A percentile compares a stretch with the other conserved stretches of the same genome.
These are phyloP conservation scores for Pythium phragmiticola DNA, from an alignment of 352 stramenopile genomes.

Conservation along the genomic window DNA sequence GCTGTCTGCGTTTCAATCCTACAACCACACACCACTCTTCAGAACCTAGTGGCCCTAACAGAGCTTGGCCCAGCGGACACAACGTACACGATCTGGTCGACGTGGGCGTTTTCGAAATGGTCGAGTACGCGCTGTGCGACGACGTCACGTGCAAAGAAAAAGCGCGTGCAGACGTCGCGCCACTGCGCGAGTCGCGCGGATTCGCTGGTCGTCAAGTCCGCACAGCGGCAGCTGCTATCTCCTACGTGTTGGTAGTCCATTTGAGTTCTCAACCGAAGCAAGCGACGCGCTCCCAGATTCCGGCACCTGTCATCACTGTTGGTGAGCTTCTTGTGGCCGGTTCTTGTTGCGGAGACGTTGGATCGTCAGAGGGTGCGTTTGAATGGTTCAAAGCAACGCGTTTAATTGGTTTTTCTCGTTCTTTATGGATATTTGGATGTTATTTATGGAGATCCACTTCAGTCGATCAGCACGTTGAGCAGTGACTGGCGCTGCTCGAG, in stretches of 20 bases:
- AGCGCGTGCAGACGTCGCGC: conserved; percentile 55
- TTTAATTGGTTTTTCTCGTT: background rate
- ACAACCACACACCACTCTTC: background rate
- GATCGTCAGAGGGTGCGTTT: background rate
- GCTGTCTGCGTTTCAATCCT: conserved; percentile 20
- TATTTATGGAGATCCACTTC: conserved; percentile 18
- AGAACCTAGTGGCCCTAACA: background rate
- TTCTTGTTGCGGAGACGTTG: background rate
- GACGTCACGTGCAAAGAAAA: conserved; percentile 62
- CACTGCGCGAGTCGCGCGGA: conserved; percentile 41
- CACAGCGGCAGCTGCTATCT: conserved; percentile 38
- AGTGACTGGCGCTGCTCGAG: conserved; percentile 74
- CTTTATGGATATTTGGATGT: background rate
- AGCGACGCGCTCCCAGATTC: too few relatives aligned
- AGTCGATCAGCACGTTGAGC: conserved; percentile 65
- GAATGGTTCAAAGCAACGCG: too few relatives aligned
- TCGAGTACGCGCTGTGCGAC: conserved; percentile 64
- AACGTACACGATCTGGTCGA: conserved; percentile 62
- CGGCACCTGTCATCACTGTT: background rate
- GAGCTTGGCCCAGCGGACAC: too few relatives aligned
- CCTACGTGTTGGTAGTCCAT: background rate
- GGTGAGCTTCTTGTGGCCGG: background rate
- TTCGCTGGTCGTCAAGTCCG: conserved; percentile 26
- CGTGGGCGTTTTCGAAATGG: conserved; percentile 60
- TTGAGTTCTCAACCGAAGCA: too few relatives aligned